Conservation (phyloP, 306 rosid species). For the Glycine soja region DNA sequence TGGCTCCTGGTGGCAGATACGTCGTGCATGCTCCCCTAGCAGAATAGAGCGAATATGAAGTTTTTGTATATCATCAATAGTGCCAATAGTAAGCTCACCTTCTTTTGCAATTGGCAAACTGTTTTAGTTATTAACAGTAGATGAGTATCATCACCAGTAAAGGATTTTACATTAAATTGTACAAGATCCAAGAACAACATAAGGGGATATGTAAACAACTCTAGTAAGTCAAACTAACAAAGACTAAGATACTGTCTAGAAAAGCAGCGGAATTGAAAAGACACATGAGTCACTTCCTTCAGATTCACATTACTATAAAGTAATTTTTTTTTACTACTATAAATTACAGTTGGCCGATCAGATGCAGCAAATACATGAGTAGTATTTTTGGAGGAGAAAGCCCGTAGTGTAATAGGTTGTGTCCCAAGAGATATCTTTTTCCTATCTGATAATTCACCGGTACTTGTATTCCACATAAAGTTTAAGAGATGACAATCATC, state of each 20-base stretch:
- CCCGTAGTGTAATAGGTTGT: slow-evolving; percentile 93
- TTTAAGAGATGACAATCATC: slow-evolving; percentile 97
- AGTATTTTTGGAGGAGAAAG: slow-evolving; percentile 92
- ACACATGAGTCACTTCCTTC: slow-evolving; percentile 99
- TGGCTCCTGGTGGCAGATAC: too few relatives aligned
- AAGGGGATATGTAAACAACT: slow-evolving; percentile 16
- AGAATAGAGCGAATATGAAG: too few relatives aligned
- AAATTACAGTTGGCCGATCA: slow-evolving; percentile 96
- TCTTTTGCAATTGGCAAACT: slow-evolving; percentile 98
- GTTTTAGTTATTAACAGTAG: slow-evolving; percentile 44
- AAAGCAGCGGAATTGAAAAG: slow-evolving; percentile 99
- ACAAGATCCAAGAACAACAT: slow-evolving; percentile 27
- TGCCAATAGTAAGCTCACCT: too few relatives aligned
- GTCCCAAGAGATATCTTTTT: slow-evolving; percentile 98
- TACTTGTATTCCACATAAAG: slow-evolving; percentile 77
- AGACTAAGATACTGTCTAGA: slow-evolving; percentile 79
- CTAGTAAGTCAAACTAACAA: slow-evolving; percentile 9
- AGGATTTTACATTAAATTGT: slow-evolving; percentile 32
- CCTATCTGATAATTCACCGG: slow-evolving; percentile 89
- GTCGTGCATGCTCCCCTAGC: too few relatives aligned
- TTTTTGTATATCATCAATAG: too few relatives aligned
- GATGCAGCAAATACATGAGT: slow-evolving; percentile 98
- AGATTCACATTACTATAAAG: slow-evolving; percentile 95
- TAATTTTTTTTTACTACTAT: slow-evolving; percentile 94
- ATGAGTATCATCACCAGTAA: slow-evolving; percentile 22